phyloP scores from a whole-genome alignment of 1,284 basidiomycete genomes.

The Cryptococcus sp. region DNA sequence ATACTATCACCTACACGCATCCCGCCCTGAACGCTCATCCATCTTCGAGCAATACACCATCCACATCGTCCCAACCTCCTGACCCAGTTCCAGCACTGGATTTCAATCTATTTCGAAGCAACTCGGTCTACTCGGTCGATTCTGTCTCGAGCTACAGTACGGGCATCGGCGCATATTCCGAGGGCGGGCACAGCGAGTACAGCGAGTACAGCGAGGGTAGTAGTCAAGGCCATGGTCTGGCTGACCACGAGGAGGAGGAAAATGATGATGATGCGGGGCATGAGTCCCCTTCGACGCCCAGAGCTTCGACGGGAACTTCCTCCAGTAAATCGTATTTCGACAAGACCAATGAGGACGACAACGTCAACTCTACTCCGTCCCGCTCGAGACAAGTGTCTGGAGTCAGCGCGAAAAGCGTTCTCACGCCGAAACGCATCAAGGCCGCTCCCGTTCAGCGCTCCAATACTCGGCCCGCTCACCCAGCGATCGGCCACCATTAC shows the following conservation, averaged over 20 bases:
- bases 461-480: background rate
- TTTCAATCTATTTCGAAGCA: slow-evolving; percentile 46
- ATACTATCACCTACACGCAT: background rate
- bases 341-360: background rate
- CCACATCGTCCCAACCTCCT: slow-evolving; percentile 3
- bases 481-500: slow-evolving; percentile 3
- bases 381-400: background rate
- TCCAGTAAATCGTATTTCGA: slow-evolving; percentile 1
- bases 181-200: slow-evolving; percentile 1
- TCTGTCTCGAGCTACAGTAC: slow-evolving; percentile 21
- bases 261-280: too few species aligned
- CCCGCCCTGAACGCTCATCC: too few species aligned
- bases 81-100: slow-evolving; percentile 42
- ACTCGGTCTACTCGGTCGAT: slow-evolving; percentile 43
- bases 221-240: slow-evolving; percentile 3
- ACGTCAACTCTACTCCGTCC: background rate
- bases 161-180: slow-evolving; percentile 8
- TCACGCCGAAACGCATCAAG: slow-evolving; percentile 28
- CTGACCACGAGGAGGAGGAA: slow-evolving; percentile 3
- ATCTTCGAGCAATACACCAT: background rate
- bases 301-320: background rate
- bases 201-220: background rate
- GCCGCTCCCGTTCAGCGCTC: slow-evolving; percentile 9
- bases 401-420: background rate
- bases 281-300: background rate